Percentiles rank a stretch among this genome's conserved stretches.
phyloP scores from a whole-genome alignment of 768 basidiomycete species.

The Psilocybe cyanescens region DNA sequence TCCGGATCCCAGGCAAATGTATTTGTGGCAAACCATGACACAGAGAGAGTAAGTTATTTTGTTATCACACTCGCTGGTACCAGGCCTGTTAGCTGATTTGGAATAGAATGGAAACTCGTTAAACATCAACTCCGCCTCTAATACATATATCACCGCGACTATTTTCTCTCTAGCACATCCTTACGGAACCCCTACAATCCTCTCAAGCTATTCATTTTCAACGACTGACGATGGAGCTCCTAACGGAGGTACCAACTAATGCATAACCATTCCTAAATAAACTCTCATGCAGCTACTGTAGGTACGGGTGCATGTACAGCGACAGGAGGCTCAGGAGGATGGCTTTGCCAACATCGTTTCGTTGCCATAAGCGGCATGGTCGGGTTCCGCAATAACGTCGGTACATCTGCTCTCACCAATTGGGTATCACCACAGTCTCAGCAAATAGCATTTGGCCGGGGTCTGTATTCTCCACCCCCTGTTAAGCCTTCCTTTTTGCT shows the following conservation, averaged over 20 bases:
- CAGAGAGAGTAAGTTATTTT: constrained; percentile 51
- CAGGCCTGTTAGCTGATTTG: background rate
- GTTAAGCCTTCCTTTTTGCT: background rate
- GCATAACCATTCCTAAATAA: background rate
- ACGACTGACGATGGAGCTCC: constrained; percentile 61
- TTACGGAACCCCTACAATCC: constrained; percentile 66
- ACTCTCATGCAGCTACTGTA: constrained; percentile 13
- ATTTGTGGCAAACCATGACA: constrained; percentile 74
- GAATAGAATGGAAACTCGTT: constrained; percentile 54
- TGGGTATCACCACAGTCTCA: constrained; percentile 62
- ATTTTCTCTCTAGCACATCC: constrained; percentile 71
- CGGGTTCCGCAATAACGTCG: constrained; percentile 66
- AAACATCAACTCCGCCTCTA: constrained; percentile 63
- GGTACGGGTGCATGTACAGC: constrained; percentile 53
- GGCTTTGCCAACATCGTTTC: constrained; percentile 72
- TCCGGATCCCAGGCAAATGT: constrained; percentile 56
- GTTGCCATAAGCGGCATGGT: constrained; percentile 61
- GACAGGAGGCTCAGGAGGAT: constrained; percentile 57
- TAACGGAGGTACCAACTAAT: constrained; percentile 45
- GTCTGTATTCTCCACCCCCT: constrained; percentile 27
- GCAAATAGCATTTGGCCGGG: constrained; percentile 71
- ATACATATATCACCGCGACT: constrained; percentile 61
- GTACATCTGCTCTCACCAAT: constrained; percentile 49
- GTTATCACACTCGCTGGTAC: background rate
- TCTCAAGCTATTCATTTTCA: constrained; percentile 61